Conservation (phyloP, 176 grass and related monocot genomes). For the Zea luxurians region DNA sequence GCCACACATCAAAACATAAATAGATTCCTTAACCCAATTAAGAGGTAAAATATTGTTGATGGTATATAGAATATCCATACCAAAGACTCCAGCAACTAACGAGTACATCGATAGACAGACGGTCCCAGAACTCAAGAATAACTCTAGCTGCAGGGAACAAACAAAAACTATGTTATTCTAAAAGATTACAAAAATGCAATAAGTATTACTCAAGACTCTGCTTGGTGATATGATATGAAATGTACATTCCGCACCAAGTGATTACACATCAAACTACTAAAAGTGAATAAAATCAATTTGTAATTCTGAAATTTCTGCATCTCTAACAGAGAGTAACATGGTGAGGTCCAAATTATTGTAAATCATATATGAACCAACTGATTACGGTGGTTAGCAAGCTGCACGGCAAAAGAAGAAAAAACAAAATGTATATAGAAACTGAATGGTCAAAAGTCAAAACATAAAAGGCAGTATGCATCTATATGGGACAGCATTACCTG, state of each 20-base stretch:
- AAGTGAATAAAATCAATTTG: not conserved
- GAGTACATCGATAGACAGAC: conserved; percentile 85
- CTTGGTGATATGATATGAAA: not conserved
- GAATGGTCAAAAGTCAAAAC: not conserved
- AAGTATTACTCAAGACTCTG: conserved; percentile 4
- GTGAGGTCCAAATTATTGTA: not conserved
- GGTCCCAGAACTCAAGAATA: conserved; percentile 94
- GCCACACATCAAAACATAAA: not conserved
- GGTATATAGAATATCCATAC: conserved; percentile 96
- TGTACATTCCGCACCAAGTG: not conserved
- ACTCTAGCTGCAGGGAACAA: conserved; percentile 61
- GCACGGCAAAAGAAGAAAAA: not conserved
- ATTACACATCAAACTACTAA: not conserved
- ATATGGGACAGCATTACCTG: conserved; percentile 54
- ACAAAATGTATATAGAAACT: conserved; percentile 29
- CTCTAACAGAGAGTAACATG: not conserved
- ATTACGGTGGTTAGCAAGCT: conserved; percentile 70
- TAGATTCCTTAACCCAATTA: not conserved
- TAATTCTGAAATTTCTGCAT: conserved; percentile 18
- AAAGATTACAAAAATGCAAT: not conserved
- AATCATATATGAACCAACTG: too few relatives aligned
- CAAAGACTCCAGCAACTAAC: conserved; percentile 88
- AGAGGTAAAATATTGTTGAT: not conserved
- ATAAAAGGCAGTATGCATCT: not conserved
- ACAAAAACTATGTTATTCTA: not conserved